phyloP scores from a whole-genome alignment of 495 filamentous ascomycete genomes.

The Trichoderma reesei region DNA sequence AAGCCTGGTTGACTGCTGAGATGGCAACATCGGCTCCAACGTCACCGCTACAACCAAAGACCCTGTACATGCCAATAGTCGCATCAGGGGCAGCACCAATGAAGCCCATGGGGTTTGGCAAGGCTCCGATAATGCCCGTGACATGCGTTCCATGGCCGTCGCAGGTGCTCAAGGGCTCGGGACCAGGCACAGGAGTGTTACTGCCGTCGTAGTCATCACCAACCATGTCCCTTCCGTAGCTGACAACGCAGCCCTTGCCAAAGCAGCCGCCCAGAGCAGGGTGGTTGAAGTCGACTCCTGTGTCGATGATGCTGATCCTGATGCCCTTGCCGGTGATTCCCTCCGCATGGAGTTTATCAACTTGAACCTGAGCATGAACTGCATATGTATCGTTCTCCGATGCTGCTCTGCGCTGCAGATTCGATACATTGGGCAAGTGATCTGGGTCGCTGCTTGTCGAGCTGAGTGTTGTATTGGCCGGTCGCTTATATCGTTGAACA shows the following conservation, averaged over 20 bases:
- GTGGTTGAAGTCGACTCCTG: slow-evolving; percentile 46
- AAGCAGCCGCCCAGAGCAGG: slow-evolving; percentile 50
- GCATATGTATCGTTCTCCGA: slow-evolving; percentile 18
- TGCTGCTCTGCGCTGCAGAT: not conserved
- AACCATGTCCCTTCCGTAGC: slow-evolving; percentile 42
- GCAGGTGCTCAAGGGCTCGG: slow-evolving; percentile 34
- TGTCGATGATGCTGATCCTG: slow-evolving; percentile 41
- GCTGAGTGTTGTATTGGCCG: not conserved
- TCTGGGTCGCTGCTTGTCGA: not conserved
- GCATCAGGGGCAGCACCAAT: slow-evolving; percentile 47
- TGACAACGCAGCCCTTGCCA: slow-evolving; percentile 42
- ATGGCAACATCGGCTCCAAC: slow-evolving; percentile 45
- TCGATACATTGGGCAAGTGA: not conserved
- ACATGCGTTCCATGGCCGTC: slow-evolving; percentile 42
- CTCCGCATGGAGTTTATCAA: slow-evolving; percentile 35
- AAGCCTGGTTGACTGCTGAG: slow-evolving; percentile 45
- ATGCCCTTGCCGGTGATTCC: slow-evolving; percentile 36
- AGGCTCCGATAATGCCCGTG: slow-evolving; percentile 45
- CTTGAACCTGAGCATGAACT: slow-evolving; percentile 39
- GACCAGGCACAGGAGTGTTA: slow-evolving; percentile 33
- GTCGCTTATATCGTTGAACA: not conserved
- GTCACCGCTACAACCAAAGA: slow-evolving; percentile 40
- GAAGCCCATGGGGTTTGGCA: slow-evolving; percentile 41
- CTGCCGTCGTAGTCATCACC: slow-evolving; percentile 39
- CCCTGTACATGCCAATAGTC: slow-evolving; percentile 44